Conservation (phyloP, 176 grass and related monocot species). For the Eleusine indica region DNA sequence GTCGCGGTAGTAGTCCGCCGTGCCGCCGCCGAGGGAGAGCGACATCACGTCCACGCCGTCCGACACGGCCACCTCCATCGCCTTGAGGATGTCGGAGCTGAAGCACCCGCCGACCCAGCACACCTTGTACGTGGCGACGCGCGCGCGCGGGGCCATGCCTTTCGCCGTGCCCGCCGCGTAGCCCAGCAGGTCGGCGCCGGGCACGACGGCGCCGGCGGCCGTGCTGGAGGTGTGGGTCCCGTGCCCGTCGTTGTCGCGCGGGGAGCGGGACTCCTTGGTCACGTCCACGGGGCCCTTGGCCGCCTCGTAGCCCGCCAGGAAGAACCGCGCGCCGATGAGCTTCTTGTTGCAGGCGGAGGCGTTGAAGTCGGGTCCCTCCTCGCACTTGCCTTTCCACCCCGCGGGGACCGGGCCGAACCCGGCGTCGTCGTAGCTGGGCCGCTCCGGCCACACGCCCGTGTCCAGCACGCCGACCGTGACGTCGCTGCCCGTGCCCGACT, state of each 20-base stretch:
- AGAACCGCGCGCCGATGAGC: slow-evolving; percentile 82
- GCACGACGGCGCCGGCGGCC: slow-evolving; percentile 65
- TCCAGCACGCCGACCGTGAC: slow-evolving; percentile 86
- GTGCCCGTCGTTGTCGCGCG: slow-evolving; percentile 92
- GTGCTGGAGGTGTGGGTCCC: slow-evolving; percentile 92
- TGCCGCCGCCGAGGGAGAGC: slow-evolving; percentile 83
- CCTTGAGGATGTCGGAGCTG: slow-evolving; percentile 92
- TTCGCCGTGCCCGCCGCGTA: slow-evolving; percentile 78
- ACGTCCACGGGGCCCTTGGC: slow-evolving; percentile 77
- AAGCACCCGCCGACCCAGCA: slow-evolving; percentile 95
- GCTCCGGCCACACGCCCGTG: slow-evolving; percentile 91
- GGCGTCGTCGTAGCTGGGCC: slow-evolving; percentile 75
- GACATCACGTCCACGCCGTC: slow-evolving; percentile 89
- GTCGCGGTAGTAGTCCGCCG: slow-evolving; percentile 77
- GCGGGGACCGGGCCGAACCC: slow-evolving; percentile 70
- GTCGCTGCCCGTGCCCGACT: slow-evolving; percentile 56
- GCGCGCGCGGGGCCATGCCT: slow-evolving; percentile 78
- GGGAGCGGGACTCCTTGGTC: slow-evolving; percentile 74
- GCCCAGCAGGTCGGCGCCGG: slow-evolving; percentile 61
- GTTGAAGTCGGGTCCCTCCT: slow-evolving; percentile 78
- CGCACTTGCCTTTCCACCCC: slow-evolving; percentile 87
- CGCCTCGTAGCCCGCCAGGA: slow-evolving; percentile 79
- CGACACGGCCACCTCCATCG: slow-evolving; percentile 84
- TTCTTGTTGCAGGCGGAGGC: slow-evolving; percentile 75
- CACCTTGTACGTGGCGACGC: slow-evolving; percentile 88